Base-by-base conservation (phyloP, 768 basidiomycete genomes). In the Kwoniella heveanensis region DNA sequence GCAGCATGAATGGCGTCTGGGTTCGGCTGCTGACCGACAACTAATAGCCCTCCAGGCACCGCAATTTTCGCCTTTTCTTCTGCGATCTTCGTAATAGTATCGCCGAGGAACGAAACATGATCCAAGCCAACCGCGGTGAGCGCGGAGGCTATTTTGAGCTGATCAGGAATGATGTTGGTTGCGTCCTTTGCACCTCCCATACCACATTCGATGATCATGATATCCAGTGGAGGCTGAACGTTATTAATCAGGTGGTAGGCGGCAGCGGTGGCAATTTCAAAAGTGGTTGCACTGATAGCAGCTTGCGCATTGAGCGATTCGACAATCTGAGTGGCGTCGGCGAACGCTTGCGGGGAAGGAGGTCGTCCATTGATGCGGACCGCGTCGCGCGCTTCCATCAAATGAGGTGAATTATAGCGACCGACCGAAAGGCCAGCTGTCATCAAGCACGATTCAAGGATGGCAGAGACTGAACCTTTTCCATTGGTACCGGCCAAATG, bases 401-500 rank as follows among this genome's bases (percentile, higher is more conserved):
- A 87, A 78, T 98, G 95, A 0, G 96, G 96, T 66, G 88, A 90
- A 79, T 94, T 98, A 84, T 91, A 98, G 36, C 89, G 84, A 7
- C 92, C 96, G 12, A 90, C 82, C 0, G 83, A 79, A n/a, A 88
- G 82, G 0, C 82, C 80, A 6, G 88, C 83, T 5, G 83, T 79
- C 4, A 77, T 74, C 8, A 97, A 81, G 70, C 91, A 89, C 47
- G 91, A 91, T 0, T 90, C 86, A 12, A 96, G 78, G 36, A 92
- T 82, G 5, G 88, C 88, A 0, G 92, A 88, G 13, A 95, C 91
- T 69, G 91, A 94, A 36, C 96, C 96, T 80, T 98, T 99, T 9
- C 95, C 95, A 80, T 99, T 98, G 0, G 96, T 99, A 0, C 96
- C 96, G 8, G 92, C 88, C 61, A 98, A 85, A 74, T 99, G 96